A percentile compares a stretch with the other conserved stretches of the same genome.
Evolutionary conservation across 108 stramenopile genomes (phyloP).

Genomic region (Stephanodiscus minutulus): DNA sequence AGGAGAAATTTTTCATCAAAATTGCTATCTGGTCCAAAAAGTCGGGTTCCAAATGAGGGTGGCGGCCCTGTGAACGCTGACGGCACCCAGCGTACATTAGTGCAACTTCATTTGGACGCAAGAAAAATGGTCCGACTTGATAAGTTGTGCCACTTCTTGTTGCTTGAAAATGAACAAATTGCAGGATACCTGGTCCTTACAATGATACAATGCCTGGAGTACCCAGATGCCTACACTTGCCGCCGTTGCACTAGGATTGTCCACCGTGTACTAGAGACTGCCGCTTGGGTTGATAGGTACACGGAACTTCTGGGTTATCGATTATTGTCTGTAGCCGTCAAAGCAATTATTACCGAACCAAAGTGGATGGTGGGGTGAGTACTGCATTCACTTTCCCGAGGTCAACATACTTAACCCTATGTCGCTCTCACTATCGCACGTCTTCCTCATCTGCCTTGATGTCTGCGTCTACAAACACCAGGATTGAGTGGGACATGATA

Average conservation of each 20-base stretch:
- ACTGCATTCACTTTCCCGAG: neutral
- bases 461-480: neutral
- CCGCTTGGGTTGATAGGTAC: constrained; percentile 81
- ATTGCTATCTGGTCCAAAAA: constrained; percentile 50
- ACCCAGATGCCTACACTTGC: constrained; percentile 89
- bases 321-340: constrained; percentile 72
- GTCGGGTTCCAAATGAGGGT: constrained; percentile 39
- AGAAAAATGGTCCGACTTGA: constrained; percentile 77
- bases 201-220: constrained; percentile 74
- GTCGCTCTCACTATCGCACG: neutral
- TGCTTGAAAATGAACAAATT: constrained; percentile 78
- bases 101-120: constrained; percentile 65
- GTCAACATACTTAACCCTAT: no score
- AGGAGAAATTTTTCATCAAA: constrained; percentile 54
- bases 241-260: constrained; percentile 81
- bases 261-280: constrained; percentile 86
- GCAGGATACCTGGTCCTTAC: constrained; percentile 73
- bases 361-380: constrained; percentile 89
- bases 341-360: constrained; percentile 81
- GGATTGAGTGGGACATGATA: constrained; percentile 89
- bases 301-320: constrained; percentile 71
- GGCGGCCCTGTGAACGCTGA: constrained; percentile 74
- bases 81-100: constrained; percentile 44
- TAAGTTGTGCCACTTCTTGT: constrained; percentile 77
- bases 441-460: neutral